Percentiles rank a stretch among this genome's conserved stretches.
These are phyloP conservation scores for Hemerocallis citrina DNA, from an alignment of 106 monocot species.

Conservation along the genomic window DNA sequence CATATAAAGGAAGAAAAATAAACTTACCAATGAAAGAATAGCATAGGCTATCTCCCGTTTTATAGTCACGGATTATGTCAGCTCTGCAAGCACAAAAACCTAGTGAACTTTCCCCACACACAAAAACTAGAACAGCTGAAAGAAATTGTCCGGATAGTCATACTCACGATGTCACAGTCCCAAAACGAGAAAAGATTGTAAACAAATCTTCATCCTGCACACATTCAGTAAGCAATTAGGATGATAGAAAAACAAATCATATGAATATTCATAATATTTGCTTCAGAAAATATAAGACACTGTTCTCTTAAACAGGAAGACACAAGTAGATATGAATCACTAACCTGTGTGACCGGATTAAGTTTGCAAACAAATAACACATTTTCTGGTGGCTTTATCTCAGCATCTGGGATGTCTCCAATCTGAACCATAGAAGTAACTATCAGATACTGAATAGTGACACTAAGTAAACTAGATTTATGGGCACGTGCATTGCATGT, in stretches of 20 bases:
- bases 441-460: neutral
- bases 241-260: neutral
- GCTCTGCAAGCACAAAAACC: constrained; percentile 55
- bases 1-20: neutral
- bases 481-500: too few relatives aligned
- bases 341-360: constrained; percentile 91
- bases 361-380: constrained; percentile 99
- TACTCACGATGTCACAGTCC: constrained; percentile 86
- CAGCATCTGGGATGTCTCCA: constrained; percentile 98
- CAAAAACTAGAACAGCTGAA: neutral
- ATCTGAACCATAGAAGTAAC: constrained; percentile 44
- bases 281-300: neutral
- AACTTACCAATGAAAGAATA: constrained; percentile 94
- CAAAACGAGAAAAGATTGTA: constrained; percentile 98
- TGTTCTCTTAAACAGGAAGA: neutral
- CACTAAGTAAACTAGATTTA: neutral
- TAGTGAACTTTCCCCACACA: neutral
- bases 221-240: constrained; percentile 2
- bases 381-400: constrained; percentile 92
- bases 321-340: constrained; percentile 6
- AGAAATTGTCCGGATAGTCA: neutral
- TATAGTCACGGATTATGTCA: constrained; percentile 96
- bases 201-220: constrained; percentile 95
- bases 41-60: constrained; percentile 98
- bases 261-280: neutral